Evolutionary conservation across 805 yeast genomes (phyloP).

Genomic region (Torulaspora franciscae): DNA sequence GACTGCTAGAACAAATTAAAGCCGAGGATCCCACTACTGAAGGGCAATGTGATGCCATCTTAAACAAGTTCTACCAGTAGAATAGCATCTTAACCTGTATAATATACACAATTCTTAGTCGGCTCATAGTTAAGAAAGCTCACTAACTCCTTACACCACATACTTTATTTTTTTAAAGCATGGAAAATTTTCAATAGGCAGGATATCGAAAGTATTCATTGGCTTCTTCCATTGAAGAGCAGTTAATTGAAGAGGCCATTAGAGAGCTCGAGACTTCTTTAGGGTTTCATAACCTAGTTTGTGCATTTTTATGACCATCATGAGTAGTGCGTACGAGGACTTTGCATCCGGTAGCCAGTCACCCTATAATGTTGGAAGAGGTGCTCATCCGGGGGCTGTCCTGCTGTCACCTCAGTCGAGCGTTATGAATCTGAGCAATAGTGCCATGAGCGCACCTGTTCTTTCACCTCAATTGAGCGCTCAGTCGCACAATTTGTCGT

Average conservation of each 20-base stretch:
- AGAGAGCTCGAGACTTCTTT: not conserved
- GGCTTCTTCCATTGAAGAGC: not conserved
- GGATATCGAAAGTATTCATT: not conserved
- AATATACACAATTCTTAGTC: not conserved
- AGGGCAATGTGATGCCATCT: slow-evolving; percentile 28
- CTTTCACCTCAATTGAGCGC: slow-evolving; percentile 15
- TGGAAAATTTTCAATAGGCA: not conserved
- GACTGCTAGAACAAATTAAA: slow-evolving; percentile 26
- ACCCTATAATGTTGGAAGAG: slow-evolving; percentile 26
- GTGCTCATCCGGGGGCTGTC: slow-evolving; percentile 42
- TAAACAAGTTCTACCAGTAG: slow-evolving; percentile 24
- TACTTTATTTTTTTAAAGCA: not conserved
- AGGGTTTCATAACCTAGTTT: not conserved
- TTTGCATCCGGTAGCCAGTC: slow-evolving; percentile 29
- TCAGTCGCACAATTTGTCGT: slow-evolving; percentile 18
- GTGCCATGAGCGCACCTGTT: slow-evolving; percentile 15
- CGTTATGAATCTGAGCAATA: slow-evolving; percentile 19
- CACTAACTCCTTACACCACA: slow-evolving; percentile 10
- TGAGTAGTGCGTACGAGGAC: slow-evolving; percentile 20
- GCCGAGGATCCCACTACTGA: slow-evolving; percentile 24
- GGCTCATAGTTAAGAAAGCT: not conserved
- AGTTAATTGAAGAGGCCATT: not conserved
- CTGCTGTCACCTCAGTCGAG: slow-evolving; percentile 35
- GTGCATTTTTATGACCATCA: slow-evolving; percentile 7
- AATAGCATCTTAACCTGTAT: not conserved